Evolutionary conservation across 1,284 basidiomycete genomes (phyloP).

Genomic region (Moesziomyces parantarcticus): DNA sequence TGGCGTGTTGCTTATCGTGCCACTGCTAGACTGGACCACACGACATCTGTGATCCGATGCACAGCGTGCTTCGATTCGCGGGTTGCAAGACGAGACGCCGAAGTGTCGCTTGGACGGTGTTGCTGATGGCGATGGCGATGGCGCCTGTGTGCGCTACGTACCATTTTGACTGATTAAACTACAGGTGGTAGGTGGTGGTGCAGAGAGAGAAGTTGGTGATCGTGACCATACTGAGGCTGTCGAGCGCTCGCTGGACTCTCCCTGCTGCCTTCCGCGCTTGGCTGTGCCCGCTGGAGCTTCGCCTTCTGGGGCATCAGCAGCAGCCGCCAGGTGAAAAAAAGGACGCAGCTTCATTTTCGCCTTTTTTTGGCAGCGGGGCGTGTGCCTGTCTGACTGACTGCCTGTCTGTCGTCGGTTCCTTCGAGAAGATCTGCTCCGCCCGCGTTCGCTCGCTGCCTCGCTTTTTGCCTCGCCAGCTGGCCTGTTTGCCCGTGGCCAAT

Average conservation of each 20-base stretch:
- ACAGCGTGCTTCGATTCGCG: not conserved
- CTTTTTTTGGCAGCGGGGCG: not conserved
- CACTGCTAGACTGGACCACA: too few relatives aligned
- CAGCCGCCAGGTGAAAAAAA: constrained; percentile 12
- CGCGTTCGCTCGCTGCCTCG: constrained; percentile 5
- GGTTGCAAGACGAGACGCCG: not conserved
- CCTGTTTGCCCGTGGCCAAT: not conserved
- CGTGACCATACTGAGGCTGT: constrained; percentile 13
- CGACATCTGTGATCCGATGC: not conserved
- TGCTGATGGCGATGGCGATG: not conserved
- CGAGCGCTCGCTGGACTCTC: not conserved
- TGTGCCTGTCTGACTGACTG: too few relatives aligned
- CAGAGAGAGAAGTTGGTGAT: constrained; percentile 10
- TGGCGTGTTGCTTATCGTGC: not conserved
- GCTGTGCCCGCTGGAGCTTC: not conserved
- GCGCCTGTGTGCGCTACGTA: constrained; percentile 11
- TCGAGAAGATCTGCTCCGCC: constrained; percentile 35
- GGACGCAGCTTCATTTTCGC: constrained; percentile 3
- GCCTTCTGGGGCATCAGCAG: not conserved
- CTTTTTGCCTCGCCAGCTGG: not conserved
- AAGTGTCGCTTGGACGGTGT: not conserved
- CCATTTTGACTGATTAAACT: constrained; percentile 47
- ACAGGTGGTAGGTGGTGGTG: constrained; percentile 40
- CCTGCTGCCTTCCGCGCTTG: not conserved
- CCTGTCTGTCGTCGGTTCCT: not conserved